Base-by-base conservation (phyloP, 306 rosid species). In the Cicer yamashitae region DNA sequence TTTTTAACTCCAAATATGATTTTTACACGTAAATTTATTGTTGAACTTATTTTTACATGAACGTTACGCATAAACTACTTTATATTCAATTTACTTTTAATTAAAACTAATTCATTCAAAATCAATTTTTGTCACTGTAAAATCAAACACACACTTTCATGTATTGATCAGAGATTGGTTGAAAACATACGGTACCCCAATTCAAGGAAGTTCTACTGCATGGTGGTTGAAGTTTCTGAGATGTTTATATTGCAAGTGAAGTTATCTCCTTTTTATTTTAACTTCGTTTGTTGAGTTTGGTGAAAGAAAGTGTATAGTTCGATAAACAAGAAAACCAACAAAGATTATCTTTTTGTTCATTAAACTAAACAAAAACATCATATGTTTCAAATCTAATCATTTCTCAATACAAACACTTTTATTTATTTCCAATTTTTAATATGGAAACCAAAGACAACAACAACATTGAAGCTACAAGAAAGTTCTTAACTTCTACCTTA, bases 271-370 rank as follows among this genome's bases (percentile, higher is more conserved):
- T 80, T 81, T 51, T 50, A 30, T 81, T 43, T 58, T 58, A 8
- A 77, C 82, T 75, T 78, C 70, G 69, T 87, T 89, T 75, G 94
- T 83, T 87, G 91, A 84, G 98, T 89, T 89, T 88, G 98, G 94
- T 90, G 87, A 75, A 82, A 82, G 79, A 67, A 89, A 83, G 86
- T 79, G 51, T 82, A 45, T 59, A 67, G 80, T 80, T 65, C 67
- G 43, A 58, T 77, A 17, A 59, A 79, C 74, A 89, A 86, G 88
- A 85, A 85, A 86, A 86, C 86, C 77, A 85, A 25, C 65, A 78
- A 44, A 47, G 59, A 30, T 57, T 7, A 66, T 59, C 56, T 83
- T 80, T 86, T 73, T 54, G 37, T 73, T 73, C 66, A 65, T 58
- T 54, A 43, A 20, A 67, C 82, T 46, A 41, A 71, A 50, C 81